These are phyloP conservation scores for Kwoniella newhampshirensis DNA, from an alignment of 768 basidiomycete species.

Conservation along the genomic window DNA sequence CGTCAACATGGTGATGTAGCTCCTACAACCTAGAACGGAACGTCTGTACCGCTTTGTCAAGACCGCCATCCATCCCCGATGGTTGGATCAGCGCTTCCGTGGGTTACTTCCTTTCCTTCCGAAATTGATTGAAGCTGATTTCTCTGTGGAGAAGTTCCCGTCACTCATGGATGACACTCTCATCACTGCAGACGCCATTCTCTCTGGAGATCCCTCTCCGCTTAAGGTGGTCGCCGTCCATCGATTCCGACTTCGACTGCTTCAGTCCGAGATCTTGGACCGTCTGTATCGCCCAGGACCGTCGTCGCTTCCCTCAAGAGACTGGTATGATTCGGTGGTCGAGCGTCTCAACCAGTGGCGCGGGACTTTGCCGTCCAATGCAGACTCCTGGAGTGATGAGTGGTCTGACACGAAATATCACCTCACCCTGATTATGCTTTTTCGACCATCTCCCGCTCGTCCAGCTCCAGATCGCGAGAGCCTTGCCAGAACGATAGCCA, in stretches of 20 bases:
- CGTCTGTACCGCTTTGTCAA: constrained; percentile 8
- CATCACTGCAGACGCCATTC: not conserved
- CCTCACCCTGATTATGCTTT: constrained; percentile 3
- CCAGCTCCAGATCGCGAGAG: not conserved
- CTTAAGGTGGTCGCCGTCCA: constrained; percentile 10
- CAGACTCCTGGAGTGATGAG: not conserved
- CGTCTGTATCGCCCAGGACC: constrained; percentile 8
- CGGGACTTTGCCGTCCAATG: not conserved
- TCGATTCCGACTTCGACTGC: constrained; percentile 12
- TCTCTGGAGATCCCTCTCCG: not conserved
- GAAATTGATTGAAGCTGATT: no score
- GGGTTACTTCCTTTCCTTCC: no score
- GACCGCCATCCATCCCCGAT: constrained; percentile 15
- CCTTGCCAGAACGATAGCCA: constrained; percentile 1
- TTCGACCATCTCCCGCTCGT: constrained; percentile 19
- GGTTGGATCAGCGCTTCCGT: constrained; percentile 21
- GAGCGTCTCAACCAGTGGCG: constrained; percentile 4
- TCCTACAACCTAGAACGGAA: constrained; percentile 22
- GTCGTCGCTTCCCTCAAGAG: constrained; percentile 1
- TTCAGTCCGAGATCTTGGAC: constrained; percentile 20
- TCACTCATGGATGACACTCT: not conserved
- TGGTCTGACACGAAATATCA: constrained; percentile 17
- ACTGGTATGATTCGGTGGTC: constrained; percentile 12
- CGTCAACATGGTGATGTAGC: no score
- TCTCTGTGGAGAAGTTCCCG: constrained; percentile 8